phyloP scores from a whole-genome alignment of 345 rosid genomes.

The Syzygium grande region DNA sequence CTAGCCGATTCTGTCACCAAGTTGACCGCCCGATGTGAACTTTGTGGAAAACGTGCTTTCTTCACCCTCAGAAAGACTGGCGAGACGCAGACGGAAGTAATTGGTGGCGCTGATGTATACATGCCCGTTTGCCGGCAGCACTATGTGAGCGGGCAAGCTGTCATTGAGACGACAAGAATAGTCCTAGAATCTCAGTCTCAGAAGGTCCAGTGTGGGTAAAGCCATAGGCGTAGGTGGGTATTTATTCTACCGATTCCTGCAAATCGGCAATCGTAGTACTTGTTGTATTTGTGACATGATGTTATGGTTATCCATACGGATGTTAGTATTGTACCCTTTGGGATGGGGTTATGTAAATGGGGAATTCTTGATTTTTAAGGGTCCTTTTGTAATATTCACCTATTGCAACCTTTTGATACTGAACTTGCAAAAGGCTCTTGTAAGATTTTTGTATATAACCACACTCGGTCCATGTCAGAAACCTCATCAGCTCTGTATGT shows the following conservation, averaged over 20 bases:
- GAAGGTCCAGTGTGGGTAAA: slow-evolving; percentile 22
- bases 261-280: neutral
- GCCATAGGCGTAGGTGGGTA: neutral
- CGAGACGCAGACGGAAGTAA: slow-evolving; percentile 55
- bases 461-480: neutral
- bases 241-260: neutral
- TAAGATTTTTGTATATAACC: neutral
- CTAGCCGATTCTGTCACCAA: slow-evolving; percentile 81
- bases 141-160: slow-evolving; percentile 63
- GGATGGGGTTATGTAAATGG: neutral
- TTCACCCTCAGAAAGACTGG: slow-evolving; percentile 79
- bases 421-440: neutral
- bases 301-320: neutral
- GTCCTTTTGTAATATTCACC: neutral
- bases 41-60: slow-evolving; percentile 62
- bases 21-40: slow-evolving; percentile 65
- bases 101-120: slow-evolving; percentile 73
- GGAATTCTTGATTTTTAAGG: neutral
- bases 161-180: slow-evolving; percentile 57
- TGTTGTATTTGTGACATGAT: neutral
- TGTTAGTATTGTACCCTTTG: neutral
- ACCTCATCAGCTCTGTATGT: neutral
- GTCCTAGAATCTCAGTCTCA: slow-evolving; percentile 41
- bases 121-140: slow-evolving; percentile 87
- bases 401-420: neutral